These are phyloP conservation scores for Phaeotremella fagi DNA, from an alignment of 768 basidiomycete species.

Conservation along the genomic window DNA sequence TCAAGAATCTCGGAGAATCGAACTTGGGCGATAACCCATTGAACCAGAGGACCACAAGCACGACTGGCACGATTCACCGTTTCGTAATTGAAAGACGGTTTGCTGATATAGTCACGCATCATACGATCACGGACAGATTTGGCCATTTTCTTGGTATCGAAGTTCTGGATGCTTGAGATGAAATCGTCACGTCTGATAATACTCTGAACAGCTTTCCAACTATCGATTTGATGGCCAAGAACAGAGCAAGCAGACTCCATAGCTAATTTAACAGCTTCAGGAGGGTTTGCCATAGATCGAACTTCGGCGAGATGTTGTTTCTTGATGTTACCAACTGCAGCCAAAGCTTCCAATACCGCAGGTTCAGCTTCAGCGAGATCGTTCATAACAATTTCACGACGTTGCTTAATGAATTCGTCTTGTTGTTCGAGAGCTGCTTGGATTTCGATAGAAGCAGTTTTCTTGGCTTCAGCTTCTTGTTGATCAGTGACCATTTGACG, in stretches of 20 bases:
- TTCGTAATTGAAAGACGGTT: conserved; percentile 89
- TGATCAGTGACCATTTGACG: conserved; percentile 97
- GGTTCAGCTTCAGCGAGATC: conserved; percentile 98
- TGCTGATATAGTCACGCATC: conserved; percentile 86
- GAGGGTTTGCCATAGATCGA: conserved; percentile 95
- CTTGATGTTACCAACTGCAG: conserved; percentile 96
- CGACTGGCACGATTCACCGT: conserved; percentile 89
- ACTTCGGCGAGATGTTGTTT: conserved; percentile 94
- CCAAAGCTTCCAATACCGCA: conserved; percentile 87
- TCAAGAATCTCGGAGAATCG: conserved; percentile 95
- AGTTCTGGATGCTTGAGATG: conserved; percentile 89
- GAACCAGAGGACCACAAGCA: conserved; percentile 95
- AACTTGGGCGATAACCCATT: conserved; percentile 97
- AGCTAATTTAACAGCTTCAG: conserved; percentile 92
- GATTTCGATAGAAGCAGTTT: conserved; percentile 90
- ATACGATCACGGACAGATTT: conserved; percentile 80
- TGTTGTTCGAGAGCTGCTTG: conserved; percentile 90
- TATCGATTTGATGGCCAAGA: conserved; percentile 93
- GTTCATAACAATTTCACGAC: conserved; percentile 80
- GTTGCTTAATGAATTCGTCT: conserved; percentile 80
- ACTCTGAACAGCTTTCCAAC: conserved; percentile 91
- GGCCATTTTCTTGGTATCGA: conserved; percentile 92
- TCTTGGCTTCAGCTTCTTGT: conserved; percentile 98
- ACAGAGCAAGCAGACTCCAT: conserved; percentile 98
- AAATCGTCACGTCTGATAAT: conserved; percentile 96